Evolutionary conservation across 1,284 basidiomycete genomes (phyloP).

Genomic region (Inonotus hispidus): DNA sequence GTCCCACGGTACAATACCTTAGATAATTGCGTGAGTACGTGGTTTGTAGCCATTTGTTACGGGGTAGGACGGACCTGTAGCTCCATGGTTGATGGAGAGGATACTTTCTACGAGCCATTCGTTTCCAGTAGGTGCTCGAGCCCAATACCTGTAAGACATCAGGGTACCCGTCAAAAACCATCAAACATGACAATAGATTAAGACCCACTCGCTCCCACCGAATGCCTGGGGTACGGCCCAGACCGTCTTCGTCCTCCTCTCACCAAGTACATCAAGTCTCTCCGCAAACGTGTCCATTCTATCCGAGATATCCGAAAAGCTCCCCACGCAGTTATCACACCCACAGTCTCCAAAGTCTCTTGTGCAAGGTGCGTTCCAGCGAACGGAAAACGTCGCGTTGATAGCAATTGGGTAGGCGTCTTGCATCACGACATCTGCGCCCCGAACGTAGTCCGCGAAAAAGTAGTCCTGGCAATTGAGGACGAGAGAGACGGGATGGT

Average conservation of each 20-base stretch:
- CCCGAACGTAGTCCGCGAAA: constrained; percentile 52
- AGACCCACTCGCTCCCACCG: constrained; percentile 50
- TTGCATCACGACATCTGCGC: constrained; percentile 57
- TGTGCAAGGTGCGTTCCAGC: constrained; percentile 51
- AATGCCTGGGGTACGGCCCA: constrained; percentile 79
- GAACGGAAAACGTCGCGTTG: constrained; percentile 59
- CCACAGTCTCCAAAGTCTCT: constrained; percentile 65
- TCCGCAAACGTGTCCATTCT: constrained; percentile 59
- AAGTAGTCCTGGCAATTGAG: constrained; percentile 70
- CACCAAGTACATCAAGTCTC: constrained; percentile 53
- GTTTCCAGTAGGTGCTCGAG: constrained; percentile 55
- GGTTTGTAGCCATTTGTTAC: not conserved
- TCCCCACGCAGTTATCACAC: constrained; percentile 47
- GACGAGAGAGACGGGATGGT: constrained; percentile 71
- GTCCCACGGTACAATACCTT: constrained; percentile 63
- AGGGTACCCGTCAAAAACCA: not conserved
- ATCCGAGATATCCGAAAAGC: constrained; percentile 55
- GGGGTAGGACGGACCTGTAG: constrained; percentile 36
- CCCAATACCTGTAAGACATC: constrained; percentile 52
- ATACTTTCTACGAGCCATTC: constrained; percentile 64
- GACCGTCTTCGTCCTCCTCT: constrained; percentile 56
- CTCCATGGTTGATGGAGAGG: constrained; percentile 67
- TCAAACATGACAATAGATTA: not conserved
- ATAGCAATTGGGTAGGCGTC: constrained; percentile 59
- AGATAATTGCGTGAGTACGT: not conserved